A percentile compares a stretch with the other conserved stretches of the same genome.
phyloP scores from a whole-genome alignment of 495 filamentous ascomycete genomes.

The Trichoderma erinaceum region DNA sequence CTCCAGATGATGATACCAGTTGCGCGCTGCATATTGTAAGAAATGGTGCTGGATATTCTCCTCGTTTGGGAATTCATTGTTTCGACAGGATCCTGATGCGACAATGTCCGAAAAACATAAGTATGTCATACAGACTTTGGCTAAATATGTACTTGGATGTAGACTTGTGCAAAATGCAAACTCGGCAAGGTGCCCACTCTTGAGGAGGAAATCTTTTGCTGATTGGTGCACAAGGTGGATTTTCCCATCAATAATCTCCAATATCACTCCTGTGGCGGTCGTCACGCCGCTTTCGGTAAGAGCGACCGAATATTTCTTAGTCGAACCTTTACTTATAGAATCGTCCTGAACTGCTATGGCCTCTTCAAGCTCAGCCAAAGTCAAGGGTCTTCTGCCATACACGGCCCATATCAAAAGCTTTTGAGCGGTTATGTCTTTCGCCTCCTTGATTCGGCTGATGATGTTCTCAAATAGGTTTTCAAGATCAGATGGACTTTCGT shows the following conservation, averaged over 20 bases:
- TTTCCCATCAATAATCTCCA: conserved; percentile 31
- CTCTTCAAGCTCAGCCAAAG: conserved; percentile 2
- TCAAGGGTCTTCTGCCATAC: not conserved
- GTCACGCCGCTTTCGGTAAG: conserved; percentile 23
- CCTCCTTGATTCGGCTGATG: not conserved
- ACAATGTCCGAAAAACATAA: not conserved
- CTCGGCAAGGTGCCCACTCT: not conserved
- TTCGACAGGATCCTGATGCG: not conserved
- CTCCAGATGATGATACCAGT: conserved; percentile 4
- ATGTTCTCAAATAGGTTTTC: not conserved
- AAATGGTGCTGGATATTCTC: not conserved
- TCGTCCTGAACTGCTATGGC: not conserved
- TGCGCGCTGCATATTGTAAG: conserved; percentile 9
- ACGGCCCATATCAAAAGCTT: conserved; percentile 11
- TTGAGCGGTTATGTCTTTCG: not conserved
- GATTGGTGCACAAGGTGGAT: conserved; percentile 29
- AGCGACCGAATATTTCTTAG: not conserved
- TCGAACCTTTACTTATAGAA: not conserved
- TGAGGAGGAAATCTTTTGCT: conserved; percentile 28
- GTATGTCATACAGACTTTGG: conserved; percentile 10
- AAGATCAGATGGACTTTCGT: conserved; percentile 3
- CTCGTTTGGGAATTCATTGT: not conserved
- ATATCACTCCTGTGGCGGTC: conserved; percentile 34
- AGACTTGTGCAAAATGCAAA: not conserved
- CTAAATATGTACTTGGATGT: not conserved